Conservation (phyloP, 345 rosid species). For the Aurinia saxatilis region DNA sequence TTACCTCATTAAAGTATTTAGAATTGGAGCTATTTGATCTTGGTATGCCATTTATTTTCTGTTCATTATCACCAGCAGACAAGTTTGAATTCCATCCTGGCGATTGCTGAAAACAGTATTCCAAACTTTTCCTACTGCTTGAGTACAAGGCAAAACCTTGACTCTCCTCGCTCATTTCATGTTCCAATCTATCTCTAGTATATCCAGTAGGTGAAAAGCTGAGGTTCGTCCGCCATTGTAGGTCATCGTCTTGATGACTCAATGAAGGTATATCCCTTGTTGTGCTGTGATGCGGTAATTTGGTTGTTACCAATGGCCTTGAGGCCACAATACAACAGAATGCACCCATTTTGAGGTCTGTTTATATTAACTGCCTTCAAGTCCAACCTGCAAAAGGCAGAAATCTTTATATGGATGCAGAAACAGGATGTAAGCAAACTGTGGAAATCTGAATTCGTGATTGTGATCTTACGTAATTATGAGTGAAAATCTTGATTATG, state of each 20-base stretch:
- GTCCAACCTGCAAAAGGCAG: too few relatives aligned
- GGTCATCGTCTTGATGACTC: slow-evolving; percentile 40
- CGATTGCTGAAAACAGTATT: slow-evolving; percentile 53
- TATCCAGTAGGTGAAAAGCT: slow-evolving; percentile 77
- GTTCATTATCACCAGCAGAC: slow-evolving; percentile 43
- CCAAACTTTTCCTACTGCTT: slow-evolving; percentile 50
- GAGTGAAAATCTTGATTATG: not conserved
- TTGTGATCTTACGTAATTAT: not conserved
- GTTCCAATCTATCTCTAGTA: slow-evolving; percentile 55
- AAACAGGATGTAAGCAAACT: not conserved
- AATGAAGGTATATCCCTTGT: slow-evolving; percentile 33
- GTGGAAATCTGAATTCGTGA: not conserved
- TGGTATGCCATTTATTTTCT: slow-evolving; percentile 18
- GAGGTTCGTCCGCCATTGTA: slow-evolving; percentile 70
- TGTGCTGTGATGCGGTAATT: slow-evolving; percentile 23
- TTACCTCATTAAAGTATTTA: slow-evolving; percentile 50
- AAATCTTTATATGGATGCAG: not conserved
- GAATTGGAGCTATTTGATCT: slow-evolving; percentile 41
- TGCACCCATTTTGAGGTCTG: slow-evolving; percentile 68
- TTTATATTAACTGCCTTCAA: not conserved
- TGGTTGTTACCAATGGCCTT: slow-evolving; percentile 78
- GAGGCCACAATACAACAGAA: slow-evolving; percentile 89
- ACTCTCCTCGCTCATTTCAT: slow-evolving; percentile 17
- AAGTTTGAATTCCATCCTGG: slow-evolving; percentile 55
- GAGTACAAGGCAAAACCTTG: slow-evolving; percentile 41